Base-by-base conservation (phyloP, 75 land plant genomes). In the Cryptomeria japonica region DNA sequence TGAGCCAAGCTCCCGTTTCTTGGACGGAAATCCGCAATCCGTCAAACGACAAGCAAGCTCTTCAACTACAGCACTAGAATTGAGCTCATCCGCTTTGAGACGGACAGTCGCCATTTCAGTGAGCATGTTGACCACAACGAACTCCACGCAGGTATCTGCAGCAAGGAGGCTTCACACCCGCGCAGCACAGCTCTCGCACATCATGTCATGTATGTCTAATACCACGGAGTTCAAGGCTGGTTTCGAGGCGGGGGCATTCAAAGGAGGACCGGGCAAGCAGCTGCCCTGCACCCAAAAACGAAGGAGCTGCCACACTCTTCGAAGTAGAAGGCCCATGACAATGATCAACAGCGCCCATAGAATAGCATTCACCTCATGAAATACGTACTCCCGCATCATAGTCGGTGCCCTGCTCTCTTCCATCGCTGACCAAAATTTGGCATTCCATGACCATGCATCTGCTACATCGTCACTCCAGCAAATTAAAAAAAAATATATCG, bases 171-270 rank as follows among this genome's bases (percentile, higher is more conserved):
- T 87, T 76, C 93, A 93, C 61, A 98, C 99, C 28, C 99, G 96
- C 1, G 97, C 90, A 2, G 92, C 99, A 87, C 99, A 98, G 37
- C 90, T 97, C 41, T 97, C 99, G 91, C 99, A 98, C 99, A 97
- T 96, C 99, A 98, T 98, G 9, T 99, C 99, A 70, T 92, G 72
- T 41, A 98, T 97, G 22, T 98, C 99, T 34, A 98, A 92, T 16
- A 98, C 88, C 10, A 97, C 76, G 38, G 96, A 88, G 14, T 82
- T 58, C 55, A 77, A 41, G n/a, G 58, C 49, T 13, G 61, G 6
- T 61, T 34, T 55, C 78, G 37, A 19, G 46, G 87, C 86, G 80
- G 93, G 90, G 49, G 91, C 89, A 0, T 90, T 39, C n/a, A 87
- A 88, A 25, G 93, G 90, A 34, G 92, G 93, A 22, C 96, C 93